These are phyloP conservation scores for Hypomyces rosellus DNA, from an alignment of 2,329 filamentous ascomycete genomes.

Conservation along the genomic window DNA sequence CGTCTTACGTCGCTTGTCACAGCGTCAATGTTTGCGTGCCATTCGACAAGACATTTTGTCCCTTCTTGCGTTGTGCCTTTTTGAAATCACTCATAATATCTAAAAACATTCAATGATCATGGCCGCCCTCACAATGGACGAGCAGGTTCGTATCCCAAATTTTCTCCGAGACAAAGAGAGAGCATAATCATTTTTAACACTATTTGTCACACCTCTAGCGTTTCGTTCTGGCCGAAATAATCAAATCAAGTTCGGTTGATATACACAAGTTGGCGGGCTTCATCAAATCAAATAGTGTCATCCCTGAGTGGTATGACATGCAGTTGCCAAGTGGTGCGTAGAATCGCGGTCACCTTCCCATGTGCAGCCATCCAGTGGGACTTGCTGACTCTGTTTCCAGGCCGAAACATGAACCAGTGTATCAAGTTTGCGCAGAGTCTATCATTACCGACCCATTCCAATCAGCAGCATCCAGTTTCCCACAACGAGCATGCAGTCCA, in stretches of 20 bases:
- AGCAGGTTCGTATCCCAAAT: conserved; percentile 11
- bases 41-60: conserved; percentile 2
- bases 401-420: conserved; percentile 43
- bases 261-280: conserved; percentile 41
- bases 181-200: background rate
- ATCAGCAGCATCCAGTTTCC: conserved; percentile 1
- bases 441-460: conserved; percentile 22
- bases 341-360: conserved; percentile 11
- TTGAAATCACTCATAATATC: background rate
- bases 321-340: conserved; percentile 39
- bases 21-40: conserved; percentile 8
- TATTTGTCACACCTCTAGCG: conserved; percentile 31
- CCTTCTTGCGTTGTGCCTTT: conserved; percentile 2
- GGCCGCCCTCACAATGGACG: conserved; percentile 6
- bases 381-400: conserved; percentile 20
- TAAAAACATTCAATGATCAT: conserved; percentile 1
- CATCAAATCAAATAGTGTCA: conserved; percentile 34
- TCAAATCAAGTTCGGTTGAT: conserved; percentile 49
- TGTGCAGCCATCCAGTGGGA: background rate
- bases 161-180: background rate
- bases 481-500: conserved; percentile 6
- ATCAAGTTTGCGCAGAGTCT: conserved; percentile 34
- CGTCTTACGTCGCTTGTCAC: background rate
- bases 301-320: conserved; percentile 42
- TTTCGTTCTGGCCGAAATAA: conserved; percentile 51